A percentile compares a stretch with the other conserved stretches of the same genome.
phyloP scores from a whole-genome alignment of 331 rosid genomes.

The Quercus phellos region DNA sequence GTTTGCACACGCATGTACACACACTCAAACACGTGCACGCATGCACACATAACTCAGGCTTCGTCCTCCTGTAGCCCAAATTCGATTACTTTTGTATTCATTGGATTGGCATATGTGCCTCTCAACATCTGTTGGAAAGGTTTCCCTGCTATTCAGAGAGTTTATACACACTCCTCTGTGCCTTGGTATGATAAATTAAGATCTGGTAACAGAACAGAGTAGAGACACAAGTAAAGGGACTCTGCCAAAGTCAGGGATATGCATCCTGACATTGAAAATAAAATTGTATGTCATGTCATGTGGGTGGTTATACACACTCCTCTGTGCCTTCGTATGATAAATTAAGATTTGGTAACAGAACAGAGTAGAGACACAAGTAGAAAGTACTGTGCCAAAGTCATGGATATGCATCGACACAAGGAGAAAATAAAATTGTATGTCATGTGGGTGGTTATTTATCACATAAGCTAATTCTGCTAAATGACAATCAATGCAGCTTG shows the following conservation, averaged over 20 bases:
- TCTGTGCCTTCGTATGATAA: not conserved
- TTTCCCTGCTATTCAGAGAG: not conserved
- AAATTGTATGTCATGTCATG: not conserved
- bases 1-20: no score
- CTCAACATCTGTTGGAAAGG: not conserved
- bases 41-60: no score
- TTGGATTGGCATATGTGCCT: not conserved
- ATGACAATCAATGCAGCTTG: constrained; percentile 26
- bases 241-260: not conserved
- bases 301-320: not conserved
- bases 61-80: not conserved
- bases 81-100: not conserved
- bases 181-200: not conserved
- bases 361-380: not conserved
- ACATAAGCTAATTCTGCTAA: not conserved
- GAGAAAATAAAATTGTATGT: not conserved
- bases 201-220: not conserved
- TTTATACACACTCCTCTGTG: not conserved
- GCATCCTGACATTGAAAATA: constrained; percentile 1
- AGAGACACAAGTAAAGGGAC: not conserved
- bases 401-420: constrained; percentile 6
- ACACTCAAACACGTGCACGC: no score
- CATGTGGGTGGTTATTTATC: not conserved
- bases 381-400: no score
- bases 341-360: not conserved